Conservation (phyloP, 148 eudicot species). For the Spergularia marina region DNA sequence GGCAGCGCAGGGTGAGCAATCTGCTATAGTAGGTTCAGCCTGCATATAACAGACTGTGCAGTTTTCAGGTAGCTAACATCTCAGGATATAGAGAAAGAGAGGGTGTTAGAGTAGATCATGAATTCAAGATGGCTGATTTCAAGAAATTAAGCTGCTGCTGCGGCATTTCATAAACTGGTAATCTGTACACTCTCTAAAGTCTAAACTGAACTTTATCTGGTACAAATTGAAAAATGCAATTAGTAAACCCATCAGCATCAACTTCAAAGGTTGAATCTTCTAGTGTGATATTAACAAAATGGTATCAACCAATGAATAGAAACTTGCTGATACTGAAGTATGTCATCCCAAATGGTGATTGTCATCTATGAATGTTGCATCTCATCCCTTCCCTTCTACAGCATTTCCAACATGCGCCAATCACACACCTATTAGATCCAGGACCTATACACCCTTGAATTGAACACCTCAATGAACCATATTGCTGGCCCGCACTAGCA, state of each 20-base stretch:
- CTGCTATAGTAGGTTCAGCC: background rate
- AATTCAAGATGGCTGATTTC: background rate
- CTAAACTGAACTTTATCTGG: background rate
- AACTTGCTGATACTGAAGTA: constrained; percentile 8
- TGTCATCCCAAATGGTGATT: background rate
- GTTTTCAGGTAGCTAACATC: background rate
- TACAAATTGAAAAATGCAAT: background rate
- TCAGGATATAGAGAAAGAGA: background rate
- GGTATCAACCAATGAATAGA: constrained; percentile 13
- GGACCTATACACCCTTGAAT: constrained; percentile 28
- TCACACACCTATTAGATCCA: constrained; percentile 29
- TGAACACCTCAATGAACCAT: constrained; percentile 23
- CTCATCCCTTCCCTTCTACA: constrained; percentile 33
- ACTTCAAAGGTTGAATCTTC: constrained; percentile 1
- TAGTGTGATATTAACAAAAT: background rate
- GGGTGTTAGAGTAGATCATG: background rate
- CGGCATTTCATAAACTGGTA: background rate
- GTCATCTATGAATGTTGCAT: constrained; percentile 36
- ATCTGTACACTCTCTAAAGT: background rate
- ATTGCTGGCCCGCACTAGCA: background rate
- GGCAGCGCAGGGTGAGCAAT: background rate
- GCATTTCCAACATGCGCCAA: constrained; percentile 36
- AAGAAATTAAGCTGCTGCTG: background rate
- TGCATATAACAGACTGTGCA: background rate
- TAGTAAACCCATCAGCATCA: background rate